A percentile compares a stretch with the other conserved stretches of the same genome.
phyloP scores from a whole-genome alignment of 1,284 basidiomycete species.

The Papiliotrema fonsecae region DNA sequence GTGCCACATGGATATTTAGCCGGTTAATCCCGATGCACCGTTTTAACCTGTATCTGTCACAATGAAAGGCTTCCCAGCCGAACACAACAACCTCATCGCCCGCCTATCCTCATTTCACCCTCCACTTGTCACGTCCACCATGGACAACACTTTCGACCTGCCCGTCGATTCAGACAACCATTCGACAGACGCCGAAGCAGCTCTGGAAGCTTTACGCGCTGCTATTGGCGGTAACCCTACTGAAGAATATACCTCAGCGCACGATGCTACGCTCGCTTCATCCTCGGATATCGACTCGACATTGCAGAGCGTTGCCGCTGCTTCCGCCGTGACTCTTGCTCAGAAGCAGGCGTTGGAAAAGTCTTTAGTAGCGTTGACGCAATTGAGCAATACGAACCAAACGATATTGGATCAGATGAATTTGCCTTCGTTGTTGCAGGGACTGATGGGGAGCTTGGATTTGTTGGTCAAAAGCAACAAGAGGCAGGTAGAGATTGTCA shows the following conservation, averaged over 20 bases:
- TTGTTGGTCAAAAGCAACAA: conserved; percentile 29
- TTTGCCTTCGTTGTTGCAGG: conserved; percentile 20
- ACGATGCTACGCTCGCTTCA: not conserved
- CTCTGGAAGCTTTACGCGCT: conserved; percentile 31
- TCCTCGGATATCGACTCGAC: not conserved
- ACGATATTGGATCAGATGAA: conserved; percentile 31
- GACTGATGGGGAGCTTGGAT: conserved; percentile 28
- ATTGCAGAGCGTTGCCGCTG: not conserved
- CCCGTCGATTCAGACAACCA: conserved; percentile 6
- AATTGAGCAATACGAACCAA: conserved; percentile 20
- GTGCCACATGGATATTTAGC: not conserved
- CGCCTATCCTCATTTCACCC: conserved; percentile 8
- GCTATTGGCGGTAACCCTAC: conserved; percentile 20
- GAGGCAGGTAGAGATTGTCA: conserved; percentile 30
- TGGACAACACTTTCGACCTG: conserved; percentile 7
- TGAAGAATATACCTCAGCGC: not conserved
- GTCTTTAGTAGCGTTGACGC: conserved; percentile 18
- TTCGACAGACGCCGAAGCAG: conserved; percentile 22
- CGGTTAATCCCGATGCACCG: too few species aligned
- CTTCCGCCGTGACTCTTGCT: conserved; percentile 2
- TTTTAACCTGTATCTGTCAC: too few species aligned
- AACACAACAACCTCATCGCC: not conserved
- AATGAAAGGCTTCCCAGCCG: too few species aligned
- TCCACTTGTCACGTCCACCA: conserved; percentile 19
- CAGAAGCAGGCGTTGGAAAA: conserved; percentile 20